Evolutionary conservation across 2,329 filamentous ascomycete genomes (phyloP).

Genomic region (Microcera coccophila): DNA sequence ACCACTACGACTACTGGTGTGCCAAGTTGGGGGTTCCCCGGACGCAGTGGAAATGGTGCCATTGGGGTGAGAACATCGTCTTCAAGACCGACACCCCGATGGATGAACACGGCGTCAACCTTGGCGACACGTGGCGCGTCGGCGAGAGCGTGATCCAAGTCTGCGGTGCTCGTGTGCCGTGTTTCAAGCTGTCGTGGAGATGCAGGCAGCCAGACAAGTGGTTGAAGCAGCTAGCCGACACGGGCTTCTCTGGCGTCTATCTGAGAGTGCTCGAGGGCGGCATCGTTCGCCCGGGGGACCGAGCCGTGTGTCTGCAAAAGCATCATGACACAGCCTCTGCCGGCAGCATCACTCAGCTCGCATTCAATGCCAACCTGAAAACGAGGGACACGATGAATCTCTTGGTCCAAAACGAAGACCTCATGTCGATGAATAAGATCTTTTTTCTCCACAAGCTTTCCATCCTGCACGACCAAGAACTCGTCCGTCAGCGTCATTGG

Average conservation of each 20-base stretch:
- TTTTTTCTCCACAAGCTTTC: neutral
- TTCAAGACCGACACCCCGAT: neutral
- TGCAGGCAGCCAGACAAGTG: neutral
- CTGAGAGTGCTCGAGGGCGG: neutral
- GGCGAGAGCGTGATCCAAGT: neutral
- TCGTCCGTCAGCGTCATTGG: neutral
- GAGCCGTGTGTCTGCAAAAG: neutral
- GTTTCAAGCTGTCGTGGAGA: neutral
- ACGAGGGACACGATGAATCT: neutral
- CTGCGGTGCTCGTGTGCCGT: neutral
- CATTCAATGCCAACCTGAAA: neutral
- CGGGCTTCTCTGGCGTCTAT: neutral
- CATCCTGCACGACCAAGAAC: neutral
- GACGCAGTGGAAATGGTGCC: neutral
- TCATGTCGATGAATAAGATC: neutral
- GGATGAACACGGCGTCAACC: neutral
- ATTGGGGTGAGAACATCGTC: conserved; percentile 1
- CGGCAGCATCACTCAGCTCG: neutral
- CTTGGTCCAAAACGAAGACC: neutral
- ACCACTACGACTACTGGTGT: neutral
- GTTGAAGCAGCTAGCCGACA: neutral
- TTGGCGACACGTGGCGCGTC: neutral
- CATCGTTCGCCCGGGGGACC: neutral
- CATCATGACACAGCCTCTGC: too few species aligned
- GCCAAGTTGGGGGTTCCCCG: neutral